These are phyloP conservation scores for Funneliformis mosseae DNA, from an alignment of 192 early-diverging fungal genomes.

Conservation along the genomic window DNA sequence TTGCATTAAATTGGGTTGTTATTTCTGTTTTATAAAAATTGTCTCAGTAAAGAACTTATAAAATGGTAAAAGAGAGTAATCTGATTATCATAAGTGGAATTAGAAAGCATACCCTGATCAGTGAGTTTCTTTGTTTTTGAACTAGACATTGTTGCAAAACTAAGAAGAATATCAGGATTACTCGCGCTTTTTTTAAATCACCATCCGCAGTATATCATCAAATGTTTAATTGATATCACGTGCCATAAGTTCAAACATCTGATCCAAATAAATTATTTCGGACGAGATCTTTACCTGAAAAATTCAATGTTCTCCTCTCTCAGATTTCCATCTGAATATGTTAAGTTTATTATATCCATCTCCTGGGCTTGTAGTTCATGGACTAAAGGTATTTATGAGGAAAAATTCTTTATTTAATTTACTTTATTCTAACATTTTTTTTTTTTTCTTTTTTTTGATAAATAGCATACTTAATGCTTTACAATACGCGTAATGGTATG, in stretches of 20 bases:
- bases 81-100: not conserved
- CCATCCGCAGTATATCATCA: too few relatives aligned
- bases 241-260: not conserved
- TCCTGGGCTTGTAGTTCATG: slow-evolving; percentile 26
- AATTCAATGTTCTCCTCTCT: not conserved
- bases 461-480: slow-evolving; percentile 24
- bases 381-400: slow-evolving; percentile 21
- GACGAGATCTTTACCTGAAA: not conserved
- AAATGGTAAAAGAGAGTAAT: not conserved
- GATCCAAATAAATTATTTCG: not conserved
- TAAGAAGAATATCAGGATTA: too few relatives aligned
- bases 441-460: not conserved
- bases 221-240: not conserved
- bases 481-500: slow-evolving; percentile 8
- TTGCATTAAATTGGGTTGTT: slow-evolving; percentile 53
- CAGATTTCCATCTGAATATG: slow-evolving; percentile 2
- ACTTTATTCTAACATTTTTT: not conserved
- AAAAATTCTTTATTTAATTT: not conserved
- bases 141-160: not conserved
- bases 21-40: slow-evolving; percentile 41
- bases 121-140: slow-evolving; percentile 8
- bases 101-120: not conserved
- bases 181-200: too few relatives aligned
- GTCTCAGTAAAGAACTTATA: too few relatives aligned
- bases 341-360: slow-evolving; percentile 22